Evolutionary conservation across 2,329 filamentous ascomycete genomes (phyloP), one percentile per base, ranked within the genome.

Genomic region (Geoglossum cookeanum): DNA sequence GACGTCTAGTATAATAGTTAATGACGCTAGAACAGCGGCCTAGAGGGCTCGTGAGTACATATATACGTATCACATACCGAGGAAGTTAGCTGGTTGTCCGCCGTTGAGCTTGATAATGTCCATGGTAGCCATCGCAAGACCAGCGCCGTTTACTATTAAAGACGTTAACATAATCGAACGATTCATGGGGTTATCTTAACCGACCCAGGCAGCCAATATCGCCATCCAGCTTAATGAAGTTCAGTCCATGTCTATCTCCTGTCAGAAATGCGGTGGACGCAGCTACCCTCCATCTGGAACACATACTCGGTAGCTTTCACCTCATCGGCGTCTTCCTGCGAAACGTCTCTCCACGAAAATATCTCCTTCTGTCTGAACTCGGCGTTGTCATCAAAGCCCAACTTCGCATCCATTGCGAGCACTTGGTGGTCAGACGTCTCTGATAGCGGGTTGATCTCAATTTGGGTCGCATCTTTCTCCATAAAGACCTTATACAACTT

Each of bases 211-310:
- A 98, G 74, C 92, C 92, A 70, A 98, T 98, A 71, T 98, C 92
- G 70, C 92, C 92, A 69, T 97, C 92, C 61, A 98, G 85, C 82
- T 98, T 98, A 80, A 98, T 98, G 78, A 98, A 98, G 83, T 98
- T 98, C 64, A 98, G 82, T 67, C 88, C 88, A 64, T 75, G 67
- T 59, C 72, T 75, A 59, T 56, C 27, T 49, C 59, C 59, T 47
- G 62, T 61, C 22, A 51, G 55, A 39, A 61, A 55, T 42, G 13
- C 35, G 17, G 35, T 55, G 15, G 51, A 47, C 37, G 4, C 13
- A 42, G 4, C 39, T 11, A 15, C 4, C 3, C 3, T 22, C 17
- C 56, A 48, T 55, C n/a, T 30, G 53, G 32, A 53, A 49, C 35
- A 59, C 72, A 59, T 83, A 90, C 79, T 94, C 78, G 67, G 90